phyloP scores from a whole-genome alignment of 257 asterid genomes.

The Penstemon barbatus region DNA sequence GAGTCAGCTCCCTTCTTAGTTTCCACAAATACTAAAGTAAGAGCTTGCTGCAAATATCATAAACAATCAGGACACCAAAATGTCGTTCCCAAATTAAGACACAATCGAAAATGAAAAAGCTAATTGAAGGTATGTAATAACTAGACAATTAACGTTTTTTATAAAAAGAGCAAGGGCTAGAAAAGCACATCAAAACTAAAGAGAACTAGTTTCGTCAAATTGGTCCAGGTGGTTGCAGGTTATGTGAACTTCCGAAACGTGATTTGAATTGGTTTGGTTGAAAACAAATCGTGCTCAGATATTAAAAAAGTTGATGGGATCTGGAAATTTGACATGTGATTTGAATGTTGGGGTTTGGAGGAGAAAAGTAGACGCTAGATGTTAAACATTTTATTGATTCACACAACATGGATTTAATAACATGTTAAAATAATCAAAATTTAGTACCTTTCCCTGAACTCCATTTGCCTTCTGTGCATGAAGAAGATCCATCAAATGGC shows the following conservation, averaged over 20 bases:
- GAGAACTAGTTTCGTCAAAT: not conserved
- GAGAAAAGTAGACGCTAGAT: too few relatives aligned
- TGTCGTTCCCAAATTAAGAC: not conserved
- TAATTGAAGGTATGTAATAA: not conserved
- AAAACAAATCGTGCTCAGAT: too few relatives aligned
- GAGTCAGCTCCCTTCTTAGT: conserved; percentile 92
- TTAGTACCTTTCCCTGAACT: conserved; percentile 57
- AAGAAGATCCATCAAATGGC: conserved; percentile 83
- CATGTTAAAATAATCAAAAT: not conserved
- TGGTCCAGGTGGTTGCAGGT: too few relatives aligned
- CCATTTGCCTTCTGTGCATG: conserved; percentile 72
- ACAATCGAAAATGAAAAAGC: not conserved
- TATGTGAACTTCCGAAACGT: too few relatives aligned
- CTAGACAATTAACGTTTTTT: not conserved
- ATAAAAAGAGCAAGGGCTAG: not conserved
- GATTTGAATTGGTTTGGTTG: too few relatives aligned
- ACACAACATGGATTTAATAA: too few relatives aligned
- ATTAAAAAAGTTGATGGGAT: too few relatives aligned
- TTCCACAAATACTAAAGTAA: conserved; percentile 83
- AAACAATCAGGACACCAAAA: conserved; percentile 16
- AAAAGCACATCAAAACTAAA: not conserved
- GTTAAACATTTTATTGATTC: too few relatives aligned
- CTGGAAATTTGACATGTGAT: too few relatives aligned
- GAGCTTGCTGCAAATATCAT: conserved; percentile 59
- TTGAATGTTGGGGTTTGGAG: too few relatives aligned